Base-by-base conservation (phyloP, 2,329 filamentous ascomycete genomes). In the Neofusicoccum laricinum region DNA sequence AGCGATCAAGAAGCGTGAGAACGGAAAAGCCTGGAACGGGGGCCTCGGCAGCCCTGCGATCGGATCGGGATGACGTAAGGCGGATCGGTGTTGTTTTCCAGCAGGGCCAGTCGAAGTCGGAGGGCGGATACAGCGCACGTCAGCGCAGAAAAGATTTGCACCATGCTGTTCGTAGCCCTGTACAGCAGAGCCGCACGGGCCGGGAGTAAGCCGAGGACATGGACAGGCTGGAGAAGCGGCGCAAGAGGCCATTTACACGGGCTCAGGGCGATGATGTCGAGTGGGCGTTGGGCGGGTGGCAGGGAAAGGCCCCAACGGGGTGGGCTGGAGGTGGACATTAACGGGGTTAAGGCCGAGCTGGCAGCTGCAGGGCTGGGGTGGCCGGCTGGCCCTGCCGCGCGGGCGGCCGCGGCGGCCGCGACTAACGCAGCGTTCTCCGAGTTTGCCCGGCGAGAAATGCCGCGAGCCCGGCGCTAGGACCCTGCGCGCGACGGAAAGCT, bases 31-130 rank as follows among this genome's bases (percentile, higher is more conserved):
- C 4, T 57, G 51, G 38, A 43, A 43, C 21, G 51, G 38, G 36
- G 36, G 34, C 4, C 50, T 38, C 34, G 50, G 50, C 50, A 17
- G 50, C n/a, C 36, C 17, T n/a, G 34, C 34, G 17, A 57, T 57
- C 51, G 51, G 51, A 32, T 36, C 36, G 36, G 36, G 21, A 57
- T 57, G 51, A 57, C 51, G 51, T 57, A 57, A 32, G 51, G 38
- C 21, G 21, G 51, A 57, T 61, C 45, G 8, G 15, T 12, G 5
- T 32, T 41, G 6, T 5, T 41, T 43, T 8, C 21, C 43, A 43
- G 46, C 41, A 49, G 19, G 49, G 17, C n/a, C 30, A 40, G 21
- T 32, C 51, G 38, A 30, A 15, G 4, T 36, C 51, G 51, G 51
- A 30, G 30, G 36, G 38, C 38, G 21, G 38, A 21, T 17, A 17